phyloP scores from a whole-genome alignment of 106 monocot genomes.

The Agapanthus africanus region DNA sequence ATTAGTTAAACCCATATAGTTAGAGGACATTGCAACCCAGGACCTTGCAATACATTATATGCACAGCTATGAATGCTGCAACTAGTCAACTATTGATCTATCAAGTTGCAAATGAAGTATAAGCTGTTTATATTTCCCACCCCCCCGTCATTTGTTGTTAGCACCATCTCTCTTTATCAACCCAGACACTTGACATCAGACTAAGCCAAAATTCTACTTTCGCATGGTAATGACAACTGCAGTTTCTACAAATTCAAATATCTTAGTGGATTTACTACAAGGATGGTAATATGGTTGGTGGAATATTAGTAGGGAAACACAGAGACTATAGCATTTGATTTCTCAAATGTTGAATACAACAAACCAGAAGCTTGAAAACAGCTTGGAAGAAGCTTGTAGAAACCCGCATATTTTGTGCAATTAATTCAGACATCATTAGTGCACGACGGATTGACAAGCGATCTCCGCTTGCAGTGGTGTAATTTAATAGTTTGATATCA shows the following conservation, averaged over 20 bases:
- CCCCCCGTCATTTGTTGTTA: neutral
- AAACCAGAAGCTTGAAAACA: neutral
- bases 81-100: too few species aligned
- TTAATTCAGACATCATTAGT: neutral
- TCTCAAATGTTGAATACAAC: neutral
- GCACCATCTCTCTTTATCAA: too few species aligned
- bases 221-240: neutral
- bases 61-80: neutral
- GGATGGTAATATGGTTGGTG: conserved; percentile 3
- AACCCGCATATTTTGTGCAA: neutral
- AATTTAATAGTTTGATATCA: too few species aligned
- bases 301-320: neutral
- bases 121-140: neutral
- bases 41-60: neutral
- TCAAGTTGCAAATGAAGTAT: neutral
- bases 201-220: neutral
- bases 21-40: neutral
- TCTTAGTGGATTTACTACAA: neutral
- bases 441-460: too few species aligned
- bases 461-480: too few species aligned
- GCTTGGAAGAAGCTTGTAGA: neutral
- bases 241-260: neutral
- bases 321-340: neutral
- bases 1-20: conserved; percentile 25
- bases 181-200: too few species aligned